phyloP scores from a whole-genome alignment of 2,329 filamentous ascomycete species.

The Acrodontium crateriforme region DNA sequence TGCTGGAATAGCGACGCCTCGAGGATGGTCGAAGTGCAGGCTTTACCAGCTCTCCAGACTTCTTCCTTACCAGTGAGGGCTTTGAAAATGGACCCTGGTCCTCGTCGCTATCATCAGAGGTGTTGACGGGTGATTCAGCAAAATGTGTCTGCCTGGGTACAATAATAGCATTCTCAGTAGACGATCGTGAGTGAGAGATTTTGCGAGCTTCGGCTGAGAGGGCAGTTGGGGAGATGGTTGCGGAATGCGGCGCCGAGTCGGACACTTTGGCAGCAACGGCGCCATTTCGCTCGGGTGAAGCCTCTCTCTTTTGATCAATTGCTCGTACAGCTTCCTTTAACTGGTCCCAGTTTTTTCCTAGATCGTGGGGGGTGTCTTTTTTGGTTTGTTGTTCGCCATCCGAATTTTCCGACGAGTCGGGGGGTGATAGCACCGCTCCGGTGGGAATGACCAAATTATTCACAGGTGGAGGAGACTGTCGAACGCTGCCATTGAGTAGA shows the following conservation, averaged over 20 bases:
- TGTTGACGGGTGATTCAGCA: constrained; percentile 30
- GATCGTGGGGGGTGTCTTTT: constrained; percentile 23
- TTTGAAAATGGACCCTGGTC: constrained; percentile 36
- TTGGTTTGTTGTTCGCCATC: constrained; percentile 53
- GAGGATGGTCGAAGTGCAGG: constrained; percentile 73
- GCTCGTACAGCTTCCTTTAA: constrained; percentile 71
- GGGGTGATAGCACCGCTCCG: constrained; percentile 79
- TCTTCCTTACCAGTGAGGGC: constrained; percentile 92
- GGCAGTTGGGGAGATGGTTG: constrained; percentile 19
- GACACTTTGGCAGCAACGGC: constrained; percentile 11
- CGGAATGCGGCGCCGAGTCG: constrained; percentile 22
- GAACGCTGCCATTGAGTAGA: constrained; percentile 45
- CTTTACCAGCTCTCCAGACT: constrained; percentile 91
- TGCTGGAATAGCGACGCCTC: constrained; percentile 76
- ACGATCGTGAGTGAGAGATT: constrained; percentile 47
- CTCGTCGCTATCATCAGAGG: constrained; percentile 40
- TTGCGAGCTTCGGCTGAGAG: constrained; percentile 44
- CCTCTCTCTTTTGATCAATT: constrained; percentile 52
- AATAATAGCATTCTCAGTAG: constrained; percentile 41
- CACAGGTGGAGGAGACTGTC: constrained; percentile 72
- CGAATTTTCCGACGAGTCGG: constrained; percentile 67
- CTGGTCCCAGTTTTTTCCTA: constrained; percentile 42
- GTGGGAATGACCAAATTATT: constrained; percentile 64
- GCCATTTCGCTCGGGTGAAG: constrained; percentile 38
- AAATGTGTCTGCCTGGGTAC: constrained; percentile 29